Evolutionary conservation across 2,329 filamentous ascomycete species (phyloP), one percentile per base, ranked within the genome.

Genomic region (Phaeophleospora eucalypticola): DNA sequence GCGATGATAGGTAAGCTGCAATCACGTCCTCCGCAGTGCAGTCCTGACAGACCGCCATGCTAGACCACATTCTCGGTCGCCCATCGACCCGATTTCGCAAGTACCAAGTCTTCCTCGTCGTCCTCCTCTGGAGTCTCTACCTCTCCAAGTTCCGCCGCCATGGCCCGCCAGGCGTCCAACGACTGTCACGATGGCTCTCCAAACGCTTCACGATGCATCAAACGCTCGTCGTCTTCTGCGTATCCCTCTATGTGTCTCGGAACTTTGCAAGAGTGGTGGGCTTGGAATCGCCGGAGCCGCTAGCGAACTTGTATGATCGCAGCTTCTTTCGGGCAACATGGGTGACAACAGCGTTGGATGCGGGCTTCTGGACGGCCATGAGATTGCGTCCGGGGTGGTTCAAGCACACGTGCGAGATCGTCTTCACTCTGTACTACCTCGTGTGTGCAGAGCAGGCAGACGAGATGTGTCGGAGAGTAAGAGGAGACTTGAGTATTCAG

Each of bases 311-410:
- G 66, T 98, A 98, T 71, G 89, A 87, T 45, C 78, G 88, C 42
- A 83, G 87, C 20, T 98, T 94, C 71, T 98, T 95, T 67, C 84
- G 93, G 40, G 93, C 93, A 45, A 98, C 93, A 64, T 98, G 93
- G 93, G 81, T 97, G 14, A 83, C 93, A 43, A 98, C 93, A 0
- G 93, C 89, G 0, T 71, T 98, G 51, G 93, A 98, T 61, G 93
- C 93, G 4, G 93, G 93, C 1, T 98, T 96, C 68, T 98, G 93
- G 93, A 95, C 89, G 0, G 93, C 93, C 27, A 98, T 98, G 93
- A 85, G 83, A 60, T 90, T 98, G 54, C 81, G 80, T 46, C 76
- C 76, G 39, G 89, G 86, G 60, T 90, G 87, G 81, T 58, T 95
- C 35, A 79, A 89, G 33, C 90, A 97, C 65, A 64, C 95, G 12